phyloP scores from a whole-genome alignment of 345 rosid species.

The Trapa incisa region DNA sequence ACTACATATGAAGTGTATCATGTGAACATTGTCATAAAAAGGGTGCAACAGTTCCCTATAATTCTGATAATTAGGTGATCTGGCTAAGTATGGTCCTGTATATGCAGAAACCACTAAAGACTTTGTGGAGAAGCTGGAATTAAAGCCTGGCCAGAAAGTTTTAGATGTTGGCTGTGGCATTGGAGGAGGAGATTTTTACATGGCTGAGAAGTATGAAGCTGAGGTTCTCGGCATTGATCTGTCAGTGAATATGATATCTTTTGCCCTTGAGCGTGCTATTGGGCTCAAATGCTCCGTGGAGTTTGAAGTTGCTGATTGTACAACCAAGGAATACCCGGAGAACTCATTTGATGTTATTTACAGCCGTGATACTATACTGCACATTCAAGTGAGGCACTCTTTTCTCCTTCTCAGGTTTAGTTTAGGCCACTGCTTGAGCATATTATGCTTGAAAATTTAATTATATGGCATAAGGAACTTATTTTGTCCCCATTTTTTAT shows the following conservation, averaged over 20 bases:
- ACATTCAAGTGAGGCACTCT: constrained; percentile 53
- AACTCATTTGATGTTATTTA: constrained; percentile 82
- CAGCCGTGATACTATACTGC: constrained; percentile 94
- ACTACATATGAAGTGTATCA: background rate
- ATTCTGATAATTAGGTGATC: background rate
- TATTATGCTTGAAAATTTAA: background rate
- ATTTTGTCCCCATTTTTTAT: background rate
- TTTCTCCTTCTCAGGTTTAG: background rate
- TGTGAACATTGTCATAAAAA: too few relatives aligned
- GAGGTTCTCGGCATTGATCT: constrained; percentile 92
- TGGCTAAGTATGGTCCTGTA: background rate
- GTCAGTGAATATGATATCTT: constrained; percentile 83
- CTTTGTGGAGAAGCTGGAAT: constrained; percentile 73
- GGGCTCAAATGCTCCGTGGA: constrained; percentile 80
- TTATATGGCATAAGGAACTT: too few relatives aligned
- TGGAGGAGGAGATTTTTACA: constrained; percentile 98
- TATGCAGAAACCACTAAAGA: constrained; percentile 86
- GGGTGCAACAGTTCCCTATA: background rate
- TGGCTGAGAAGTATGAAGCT: constrained; percentile 81
- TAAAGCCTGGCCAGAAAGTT: constrained; percentile 87
- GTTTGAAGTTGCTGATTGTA: constrained; percentile 97
- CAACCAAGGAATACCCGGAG: constrained; percentile 69
- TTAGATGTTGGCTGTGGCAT: constrained; percentile 98
- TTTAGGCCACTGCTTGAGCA: background rate
- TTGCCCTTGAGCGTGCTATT: constrained; percentile 88